Percentiles rank a stretch among this genome's conserved stretches.
These are phyloP conservation scores for Chlamydomonas urium DNA, from an alignment of 139 green algal genomes.

Conservation along the genomic window DNA sequence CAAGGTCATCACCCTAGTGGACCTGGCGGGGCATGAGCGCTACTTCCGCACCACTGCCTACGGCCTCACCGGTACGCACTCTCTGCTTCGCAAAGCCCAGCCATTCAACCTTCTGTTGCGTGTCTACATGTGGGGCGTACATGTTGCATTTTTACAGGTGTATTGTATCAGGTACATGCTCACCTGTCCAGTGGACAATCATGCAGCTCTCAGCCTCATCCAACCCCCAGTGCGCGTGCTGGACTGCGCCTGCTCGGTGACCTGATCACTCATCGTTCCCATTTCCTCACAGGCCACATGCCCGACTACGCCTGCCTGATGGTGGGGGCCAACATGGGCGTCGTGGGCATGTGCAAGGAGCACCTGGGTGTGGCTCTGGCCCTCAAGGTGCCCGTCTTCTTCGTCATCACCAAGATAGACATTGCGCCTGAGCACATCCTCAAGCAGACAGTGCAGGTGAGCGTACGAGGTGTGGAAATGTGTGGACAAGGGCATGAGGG, in stretches of 20 bases:
- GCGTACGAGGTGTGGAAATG: neutral
- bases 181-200: no score
- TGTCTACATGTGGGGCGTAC: no score
- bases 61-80: constrained; percentile 70
- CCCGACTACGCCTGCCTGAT: constrained; percentile 82
- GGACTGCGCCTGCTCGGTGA: no score
- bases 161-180: no score
- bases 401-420: constrained; percentile 87
- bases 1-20: constrained; percentile 87
- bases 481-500: neutral
- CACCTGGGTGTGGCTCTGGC: constrained; percentile 89
- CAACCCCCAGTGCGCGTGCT: no score
- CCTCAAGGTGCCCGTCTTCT: constrained; percentile 84
- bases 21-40: constrained; percentile 85
- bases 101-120: no score
- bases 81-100: no score
- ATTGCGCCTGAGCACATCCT: constrained; percentile 84
- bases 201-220: no score
- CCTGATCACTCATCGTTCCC: no score
- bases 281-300: constrained; percentile 68
- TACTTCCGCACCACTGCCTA: constrained; percentile 91
- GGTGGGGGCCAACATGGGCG: constrained; percentile 67
- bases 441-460: constrained; percentile 73
- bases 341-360: constrained; percentile 84
- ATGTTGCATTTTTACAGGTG: no score